Conservation (phyloP, 306 rosid genomes). For the Carpinus fangiana region DNA sequence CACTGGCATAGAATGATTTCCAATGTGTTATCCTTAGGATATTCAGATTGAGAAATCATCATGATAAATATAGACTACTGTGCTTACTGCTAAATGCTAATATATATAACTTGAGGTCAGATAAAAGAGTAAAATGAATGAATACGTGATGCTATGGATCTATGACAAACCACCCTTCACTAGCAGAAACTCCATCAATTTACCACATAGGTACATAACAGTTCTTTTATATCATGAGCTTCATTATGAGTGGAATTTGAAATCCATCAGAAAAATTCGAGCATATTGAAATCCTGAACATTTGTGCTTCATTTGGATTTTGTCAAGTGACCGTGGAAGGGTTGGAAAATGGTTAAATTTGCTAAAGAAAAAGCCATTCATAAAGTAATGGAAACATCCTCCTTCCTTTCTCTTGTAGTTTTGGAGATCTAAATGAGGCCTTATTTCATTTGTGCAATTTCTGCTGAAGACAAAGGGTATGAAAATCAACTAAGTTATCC, state of each 20-base stretch:
- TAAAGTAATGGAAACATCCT: neutral
- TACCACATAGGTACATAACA: neutral
- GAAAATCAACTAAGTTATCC: neutral
- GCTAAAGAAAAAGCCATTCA: neutral
- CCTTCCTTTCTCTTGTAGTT: neutral
- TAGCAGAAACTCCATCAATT: neutral
- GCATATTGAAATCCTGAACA: no score
- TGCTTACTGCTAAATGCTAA: no score
- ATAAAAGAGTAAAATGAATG: no score
- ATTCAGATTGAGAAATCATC: no score
- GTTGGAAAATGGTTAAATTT: neutral
- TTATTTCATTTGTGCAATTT: neutral
- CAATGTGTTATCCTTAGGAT: no score
- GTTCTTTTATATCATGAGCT: neutral
- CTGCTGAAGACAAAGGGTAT: neutral
- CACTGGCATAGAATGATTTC: no score
- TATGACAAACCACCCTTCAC: no score
- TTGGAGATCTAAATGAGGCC: neutral
- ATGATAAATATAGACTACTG: no score
- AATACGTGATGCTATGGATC: no score
- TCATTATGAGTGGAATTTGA: neutral
- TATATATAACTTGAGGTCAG: no score
- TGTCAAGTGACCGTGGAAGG: neutral
- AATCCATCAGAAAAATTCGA: no score
- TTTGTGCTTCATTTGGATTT: neutral